Evolutionary conservation across 129 eudicot species (phyloP), one percentile per base, ranked within the genome.

Genomic region (Ambrosia trifida): DNA sequence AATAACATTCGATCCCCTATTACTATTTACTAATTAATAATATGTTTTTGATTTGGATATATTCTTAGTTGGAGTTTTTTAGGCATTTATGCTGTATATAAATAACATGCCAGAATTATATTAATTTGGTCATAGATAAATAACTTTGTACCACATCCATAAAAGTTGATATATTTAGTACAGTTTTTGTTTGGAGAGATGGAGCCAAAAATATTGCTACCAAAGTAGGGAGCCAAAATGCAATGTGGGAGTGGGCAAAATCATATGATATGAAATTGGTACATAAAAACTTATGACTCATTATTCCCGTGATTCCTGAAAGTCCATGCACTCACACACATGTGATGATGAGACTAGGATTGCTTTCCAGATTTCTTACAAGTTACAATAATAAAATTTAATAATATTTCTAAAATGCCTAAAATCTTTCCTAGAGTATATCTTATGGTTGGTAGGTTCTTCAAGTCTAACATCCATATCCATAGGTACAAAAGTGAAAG

Each of bases 301-400:
- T 75, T 54, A 43, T 20, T 11, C 45, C 80, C 80, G 80, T 76
- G 80, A 76, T 60, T 45, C 33, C 79, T 56, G 32, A 75, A 75
- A 75, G 79, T 53, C 11, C 40, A 58, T 58, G 40, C 44, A 76
- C 43, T 44, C 50, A 11, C 47, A 58, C 73, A 33, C 63, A 68
- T 76, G 54, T 45, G 70, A 76, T 12, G 24, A 20, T 74, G 40
- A 58, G 31, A 43, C 61, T 24, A 17, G 9, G 44, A 53, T 44
- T 28, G 56, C 38, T 7, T 52, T 16, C 30, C 70, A 56, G 44
- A 16, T 3, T 7, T 45, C 14, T 44, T 66, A 28, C 13, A 40
- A 17, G 28, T 24, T 24, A 24, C 28, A 24, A 35, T 11, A 68
- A 50, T 40, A 64, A 10, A 40, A 19, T 18, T 53, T 18, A 20